Evolutionary conservation across 495 filamentous ascomycete species (phyloP).

Genomic region (Pyronema omphalodes): DNA sequence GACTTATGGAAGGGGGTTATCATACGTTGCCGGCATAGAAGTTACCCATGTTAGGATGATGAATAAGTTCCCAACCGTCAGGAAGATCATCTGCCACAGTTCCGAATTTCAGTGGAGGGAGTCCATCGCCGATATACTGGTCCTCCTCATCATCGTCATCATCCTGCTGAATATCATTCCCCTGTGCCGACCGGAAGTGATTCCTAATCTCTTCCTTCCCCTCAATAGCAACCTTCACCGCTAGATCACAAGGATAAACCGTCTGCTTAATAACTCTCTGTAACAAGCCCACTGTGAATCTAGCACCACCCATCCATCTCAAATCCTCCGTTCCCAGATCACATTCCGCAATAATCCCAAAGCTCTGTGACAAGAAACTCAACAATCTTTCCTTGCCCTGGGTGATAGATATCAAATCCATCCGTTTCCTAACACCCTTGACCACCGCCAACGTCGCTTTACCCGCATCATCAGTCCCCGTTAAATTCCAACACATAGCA

Average conservation of each 20-base stretch:
- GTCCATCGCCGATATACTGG: constrained; percentile 27
- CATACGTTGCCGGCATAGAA: constrained; percentile 85
- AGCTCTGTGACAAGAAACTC: constrained; percentile 79
- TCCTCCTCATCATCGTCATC: too few relatives aligned
- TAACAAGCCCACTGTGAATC: constrained; percentile 74
- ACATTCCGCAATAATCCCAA: constrained; percentile 75
- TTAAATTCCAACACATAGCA: constrained; percentile 78
- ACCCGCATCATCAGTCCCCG: constrained; percentile 58
- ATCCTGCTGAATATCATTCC: too few relatives aligned
- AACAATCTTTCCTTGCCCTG: constrained; percentile 53
- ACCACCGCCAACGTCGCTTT: constrained; percentile 63
- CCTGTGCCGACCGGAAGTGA: constrained; percentile 47
- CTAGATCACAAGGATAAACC: constrained; percentile 74
- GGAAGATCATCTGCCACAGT: constrained; percentile 61
- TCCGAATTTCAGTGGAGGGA: constrained; percentile 62
- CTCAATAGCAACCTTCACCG: constrained; percentile 61
- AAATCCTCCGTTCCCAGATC: constrained; percentile 81
- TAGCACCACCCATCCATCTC: constrained; percentile 71
- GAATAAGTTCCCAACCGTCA: constrained; percentile 49
- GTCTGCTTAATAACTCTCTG: constrained; percentile 50
- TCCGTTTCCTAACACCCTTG: constrained; percentile 61
- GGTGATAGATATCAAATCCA: constrained; percentile 77
- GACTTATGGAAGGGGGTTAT: too few relatives aligned
- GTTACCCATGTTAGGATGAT: constrained; percentile 62
- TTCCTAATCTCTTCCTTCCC: constrained; percentile 57